Evolutionary conservation across 768 basidiomycete species (phyloP), one percentile per base, ranked within the genome.

Genomic region (Tephrocybe sp.): DNA sequence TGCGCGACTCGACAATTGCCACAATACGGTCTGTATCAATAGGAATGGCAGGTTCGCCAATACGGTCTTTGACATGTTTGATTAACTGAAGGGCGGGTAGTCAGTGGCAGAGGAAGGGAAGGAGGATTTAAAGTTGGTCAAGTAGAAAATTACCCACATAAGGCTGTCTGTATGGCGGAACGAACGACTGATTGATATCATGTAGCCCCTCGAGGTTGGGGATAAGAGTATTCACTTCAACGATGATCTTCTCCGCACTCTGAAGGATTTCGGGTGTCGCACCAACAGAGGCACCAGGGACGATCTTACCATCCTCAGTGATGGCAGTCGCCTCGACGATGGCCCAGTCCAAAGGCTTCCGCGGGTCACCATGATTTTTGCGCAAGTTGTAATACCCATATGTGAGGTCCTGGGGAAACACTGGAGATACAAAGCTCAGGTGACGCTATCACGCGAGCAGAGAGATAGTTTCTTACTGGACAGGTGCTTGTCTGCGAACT

Each of bases 301-400:
- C 72, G 49, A 78, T 76, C 52, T 65, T 63, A 0, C 76, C 76
- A 2, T 78, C 75, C 52, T 76, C 74, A 1, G 72, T 75, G 38
- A 76, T 73, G 8, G 74, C 75, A 3, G 76, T 78, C 9, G 75
- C 76, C 53, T 78, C 75, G 6, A 76, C 73, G 41, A 78, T 74
- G 0, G 76, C 76, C 76, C 75, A 77, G 60, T 78, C 66, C 16
- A 78, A 64, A 1, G 69, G 74, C 42, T 74, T 75, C 31, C 51
- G 62, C 0, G 74, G 72, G 51, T 77, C 73, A 1, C 75, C 75
- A 34, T 75, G 73, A 13, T 61, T 71, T 51, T 76, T 75, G 22
- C 62, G 60, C 12, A 76, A 68, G 30, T 59, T 70, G 56, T 78
- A 76, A 58, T 74, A 78, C 0, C 76, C 76, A 38, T 78, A 77